Conservation (phyloP, 768 basidiomycete genomes). For the Macrolepiota albuminosa region DNA sequence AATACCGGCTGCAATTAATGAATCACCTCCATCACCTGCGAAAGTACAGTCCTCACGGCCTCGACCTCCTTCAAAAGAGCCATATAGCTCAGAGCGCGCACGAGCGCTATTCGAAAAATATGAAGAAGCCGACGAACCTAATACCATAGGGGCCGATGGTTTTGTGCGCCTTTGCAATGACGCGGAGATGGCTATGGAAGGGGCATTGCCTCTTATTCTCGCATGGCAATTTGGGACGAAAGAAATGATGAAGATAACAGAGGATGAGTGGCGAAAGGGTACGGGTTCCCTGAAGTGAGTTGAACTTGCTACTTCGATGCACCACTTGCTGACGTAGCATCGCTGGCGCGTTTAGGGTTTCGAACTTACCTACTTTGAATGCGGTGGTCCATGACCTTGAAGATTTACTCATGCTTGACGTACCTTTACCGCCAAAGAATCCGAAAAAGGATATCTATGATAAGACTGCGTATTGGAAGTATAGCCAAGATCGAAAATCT, state of each 20-base stretch:
- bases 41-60: conserved; percentile 15
- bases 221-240: conserved; percentile 69
- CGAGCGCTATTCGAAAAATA: conserved; percentile 57
- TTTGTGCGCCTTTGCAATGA: conserved; percentile 69
- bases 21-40: conserved; percentile 14
- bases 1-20: conserved; percentile 6
- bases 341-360: conserved; percentile 24
- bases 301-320: not conserved
- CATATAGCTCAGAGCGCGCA: conserved; percentile 50
- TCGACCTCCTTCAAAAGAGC: conserved; percentile 19
- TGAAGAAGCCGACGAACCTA: conserved; percentile 49
- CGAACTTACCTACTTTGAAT: conserved; percentile 44
- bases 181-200: conserved; percentile 68
- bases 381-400: conserved; percentile 57
- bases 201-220: conserved; percentile 64
- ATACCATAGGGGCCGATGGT: conserved; percentile 66
- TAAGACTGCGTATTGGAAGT: conserved; percentile 42
- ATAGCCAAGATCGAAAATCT: conserved; percentile 41
- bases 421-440: conserved; percentile 35
- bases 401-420: conserved; percentile 49
- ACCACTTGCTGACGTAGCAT: not conserved
- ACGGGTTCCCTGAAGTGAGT: conserved; percentile 35
- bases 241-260: conserved; percentile 70
- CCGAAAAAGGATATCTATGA: conserved; percentile 52
- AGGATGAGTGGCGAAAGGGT: conserved; percentile 66